Evolutionary conservation across 768 basidiomycete genomes (phyloP), one percentile per base, ranked within the genome.

Genomic region (Collybia sordida): DNA sequence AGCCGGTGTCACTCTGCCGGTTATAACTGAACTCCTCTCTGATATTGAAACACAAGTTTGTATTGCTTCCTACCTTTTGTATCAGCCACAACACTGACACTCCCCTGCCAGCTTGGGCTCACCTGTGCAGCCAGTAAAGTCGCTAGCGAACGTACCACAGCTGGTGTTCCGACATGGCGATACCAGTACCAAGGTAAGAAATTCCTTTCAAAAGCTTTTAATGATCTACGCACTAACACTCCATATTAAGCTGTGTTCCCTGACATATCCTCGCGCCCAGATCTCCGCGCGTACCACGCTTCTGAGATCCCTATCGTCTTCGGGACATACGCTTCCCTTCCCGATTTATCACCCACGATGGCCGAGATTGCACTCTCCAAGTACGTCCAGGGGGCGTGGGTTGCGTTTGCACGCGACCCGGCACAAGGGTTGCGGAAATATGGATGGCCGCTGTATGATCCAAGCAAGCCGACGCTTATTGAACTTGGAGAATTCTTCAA

Each of bases 261-360:
- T 3, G 67, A 69, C 37, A 67, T 73, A 19, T 68, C 70, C 2
- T 53, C 54, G 12, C 62, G 64, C 4, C 59, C 65, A 0, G 67
- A 68, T 43, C 45, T 72, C 5, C 66, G 73, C 6, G 66, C 72
- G 2, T 72, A 66, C 50, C 73, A 75, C 34, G 62, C 67, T 0
- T 66, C 72, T 1, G 68, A 73, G 35, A 66, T 76, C 24, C 72
- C 74, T 0, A 54, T 72, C 23, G 64, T 72, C 28, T 77, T 74
- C 42, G 72, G 70, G 2, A 69, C 70, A 2, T 69, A 64, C 48
- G 62, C 61, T 47, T 44, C 50, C 25, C 66, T 60, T 28, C 59
- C 60, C 6, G 34, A 54, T n/a, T 63, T 65, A 9, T 44, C 55
- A 11, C 25, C 51, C 56, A 27, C 58, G 57, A 18, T 63, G 61